Evolutionary conservation across 257 asterid genomes (phyloP), one percentile per base, ranked within the genome.

Genomic region (Ocimum tenuiflorum): DNA sequence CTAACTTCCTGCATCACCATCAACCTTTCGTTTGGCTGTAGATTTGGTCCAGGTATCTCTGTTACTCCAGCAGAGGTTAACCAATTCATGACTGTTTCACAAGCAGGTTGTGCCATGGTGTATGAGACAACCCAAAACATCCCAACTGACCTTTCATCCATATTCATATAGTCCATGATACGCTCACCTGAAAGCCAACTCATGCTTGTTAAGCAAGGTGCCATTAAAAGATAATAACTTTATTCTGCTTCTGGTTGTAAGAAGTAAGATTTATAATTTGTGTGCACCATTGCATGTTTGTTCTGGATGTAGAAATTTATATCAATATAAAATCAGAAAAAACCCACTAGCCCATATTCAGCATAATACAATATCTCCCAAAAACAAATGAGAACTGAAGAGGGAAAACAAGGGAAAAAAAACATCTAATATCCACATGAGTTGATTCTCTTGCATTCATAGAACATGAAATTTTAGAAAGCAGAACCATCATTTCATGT

Each of bases 81-180:
- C 94, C 96, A 92, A 76, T 75, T 79, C 83, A 84, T 88, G 84
- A 92, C 94, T 50, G 96, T 86, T 63, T 89, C 97, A 74, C 95
- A 89, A 68, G 99, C 94, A 64, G 99, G 97, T 54, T 83, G 94
- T 2, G 99, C 97, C 99, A 92, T 92, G 41, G 99, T 92, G 86
- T 92, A 84, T 38, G 99, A 92, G 55, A 92, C 96, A 65, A 92
- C 99, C 99, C 99, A 92, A 79, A 92, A 92, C 99, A 92, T 92
- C 76, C 99, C 99, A 72, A 81, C 79, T 61, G 99, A 86, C 77
- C 95, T 84, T 69, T 92, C 99, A 79, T 92, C 99, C 99, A 92
- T 81, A 77, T 90, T 92, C 95, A 87, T 80, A 74, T 89, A 92
- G 81, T 92, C 96, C 89, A 89, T 78, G 69, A 81, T 83, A 55